Conservation (phyloP, 495 filamentous ascomycete genomes). For the Cenococcum geophilum region DNA sequence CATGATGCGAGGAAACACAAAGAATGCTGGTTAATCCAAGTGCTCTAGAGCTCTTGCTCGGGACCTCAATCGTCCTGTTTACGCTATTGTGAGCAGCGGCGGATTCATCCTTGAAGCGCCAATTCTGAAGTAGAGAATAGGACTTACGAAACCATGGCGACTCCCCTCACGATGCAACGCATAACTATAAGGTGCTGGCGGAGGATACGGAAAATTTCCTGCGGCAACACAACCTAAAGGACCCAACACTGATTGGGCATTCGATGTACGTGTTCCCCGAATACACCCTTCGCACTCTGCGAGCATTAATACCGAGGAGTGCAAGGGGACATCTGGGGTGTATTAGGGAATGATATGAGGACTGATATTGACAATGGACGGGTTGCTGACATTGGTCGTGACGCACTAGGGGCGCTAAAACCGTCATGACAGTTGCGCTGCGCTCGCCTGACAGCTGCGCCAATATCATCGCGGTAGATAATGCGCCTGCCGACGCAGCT, state of each 20-base stretch:
- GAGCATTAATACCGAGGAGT: no score
- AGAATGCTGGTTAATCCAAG: constrained; percentile 25
- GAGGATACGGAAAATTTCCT: constrained; percentile 83
- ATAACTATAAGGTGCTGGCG: constrained; percentile 83
- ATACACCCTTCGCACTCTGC: not conserved
- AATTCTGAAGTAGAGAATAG: constrained; percentile 40
- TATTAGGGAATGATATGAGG: no score
- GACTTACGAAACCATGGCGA: constrained; percentile 95
- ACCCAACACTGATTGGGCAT: constrained; percentile 79
- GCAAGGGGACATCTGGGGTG: no score
- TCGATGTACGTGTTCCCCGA: constrained; percentile 59
- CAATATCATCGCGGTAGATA: constrained; percentile 79
- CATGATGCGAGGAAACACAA: not conserved
- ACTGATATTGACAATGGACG: no score
- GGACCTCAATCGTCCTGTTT: constrained; percentile 75
- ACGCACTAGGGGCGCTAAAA: constrained; percentile 63
- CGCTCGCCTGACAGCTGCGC: constrained; percentile 56
- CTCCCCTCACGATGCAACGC: constrained; percentile 66
- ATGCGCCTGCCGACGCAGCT: constrained; percentile 76
- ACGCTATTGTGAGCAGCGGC: constrained; percentile 60
- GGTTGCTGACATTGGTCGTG: constrained; percentile 42
- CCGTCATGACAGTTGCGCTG: constrained; percentile 83
- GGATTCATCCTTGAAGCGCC: not conserved
- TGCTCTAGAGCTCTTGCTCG: constrained; percentile 64
- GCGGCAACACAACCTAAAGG: constrained; percentile 58